Conservation (phyloP, 768 basidiomycete species). For the Termitomyces sp. region DNA sequence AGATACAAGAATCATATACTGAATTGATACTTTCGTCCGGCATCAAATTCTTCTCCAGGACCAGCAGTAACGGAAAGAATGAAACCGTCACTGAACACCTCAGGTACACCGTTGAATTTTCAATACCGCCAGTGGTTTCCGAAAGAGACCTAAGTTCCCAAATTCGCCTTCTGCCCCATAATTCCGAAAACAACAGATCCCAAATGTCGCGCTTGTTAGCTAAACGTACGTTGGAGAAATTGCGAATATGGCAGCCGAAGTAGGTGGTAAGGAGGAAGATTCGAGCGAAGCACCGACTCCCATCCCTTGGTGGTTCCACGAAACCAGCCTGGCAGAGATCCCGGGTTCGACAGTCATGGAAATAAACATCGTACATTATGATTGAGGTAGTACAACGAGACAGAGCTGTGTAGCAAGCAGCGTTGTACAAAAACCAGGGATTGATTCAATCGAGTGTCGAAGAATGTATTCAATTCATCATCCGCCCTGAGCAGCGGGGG, state of each 20-base stretch:
- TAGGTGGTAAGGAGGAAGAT: no score
- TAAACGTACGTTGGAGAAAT: background rate
- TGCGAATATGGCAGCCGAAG: background rate
- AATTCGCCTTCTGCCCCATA: background rate
- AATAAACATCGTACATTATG: background rate
- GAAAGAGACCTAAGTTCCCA: no score
- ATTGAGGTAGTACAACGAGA: background rate
- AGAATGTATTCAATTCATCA: background rate
- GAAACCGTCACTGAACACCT: background rate
- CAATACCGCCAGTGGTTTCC: background rate
- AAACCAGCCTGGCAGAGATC: no score
- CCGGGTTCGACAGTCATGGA: background rate
- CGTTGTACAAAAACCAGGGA: background rate
- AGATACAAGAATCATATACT: background rate
- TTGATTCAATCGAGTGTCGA: background rate
- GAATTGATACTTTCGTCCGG: background rate
- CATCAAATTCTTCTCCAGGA: background rate
- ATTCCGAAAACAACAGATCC: background rate
- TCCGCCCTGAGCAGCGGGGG: slow-evolving; percentile 13
- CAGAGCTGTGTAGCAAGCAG: background rate
- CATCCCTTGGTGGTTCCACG: background rate
- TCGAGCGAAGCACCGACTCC: background rate
- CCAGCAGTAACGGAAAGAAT: background rate
- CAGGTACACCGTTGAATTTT: background rate
- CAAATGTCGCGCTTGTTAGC: background rate